A percentile compares a stretch with the other conserved stretches of the same genome.
Evolutionary conservation across 108 stramenopile genomes (phyloP).

Genomic region (Cafeteria roenbergensis): DNA sequence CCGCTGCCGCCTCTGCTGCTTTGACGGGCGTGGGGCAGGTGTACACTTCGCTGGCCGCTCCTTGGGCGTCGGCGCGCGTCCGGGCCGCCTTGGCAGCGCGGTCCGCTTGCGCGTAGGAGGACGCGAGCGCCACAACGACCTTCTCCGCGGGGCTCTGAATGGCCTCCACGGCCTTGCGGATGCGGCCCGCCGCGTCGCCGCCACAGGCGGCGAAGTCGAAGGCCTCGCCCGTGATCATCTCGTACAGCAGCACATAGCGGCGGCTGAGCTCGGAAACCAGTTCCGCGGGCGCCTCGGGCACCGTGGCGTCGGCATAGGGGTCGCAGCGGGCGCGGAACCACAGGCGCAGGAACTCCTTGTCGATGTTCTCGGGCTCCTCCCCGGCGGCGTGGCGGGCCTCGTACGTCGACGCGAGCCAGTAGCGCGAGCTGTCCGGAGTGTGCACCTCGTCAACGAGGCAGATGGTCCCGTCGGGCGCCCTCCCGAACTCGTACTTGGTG

Average conservation of each 20-base stretch:
- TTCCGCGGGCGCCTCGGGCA: constrained; percentile 85
- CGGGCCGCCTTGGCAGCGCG: no score
- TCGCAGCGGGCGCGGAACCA: constrained; percentile 93
- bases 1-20: no score
- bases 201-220: constrained; percentile 50
- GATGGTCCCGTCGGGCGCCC: constrained; percentile 51
- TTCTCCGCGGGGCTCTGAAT: no score
- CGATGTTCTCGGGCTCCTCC: constrained; percentile 90
- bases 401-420: constrained; percentile 81
- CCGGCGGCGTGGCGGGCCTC: constrained; percentile 60
- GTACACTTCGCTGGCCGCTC: no score
- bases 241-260: constrained; percentile 82
- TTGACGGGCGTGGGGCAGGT: no score
- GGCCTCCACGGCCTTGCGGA: constrained; percentile 4
- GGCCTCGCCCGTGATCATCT: constrained; percentile 77
- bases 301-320: constrained; percentile 73
- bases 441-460: constrained; percentile 89
- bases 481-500: constrained; percentile 96
- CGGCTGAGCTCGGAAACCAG: constrained; percentile 81
- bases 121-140: no score
- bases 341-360: constrained; percentile 91
- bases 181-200: constrained; percentile 33
- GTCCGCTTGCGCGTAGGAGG: no score
- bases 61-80: no score
- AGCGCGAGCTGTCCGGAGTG: constrained; percentile 92